Evolutionary conservation across 1,139 yeast genomes (phyloP), one percentile per base, ranked within the genome.

Genomic region (Kluyveromyces marxianus): DNA sequence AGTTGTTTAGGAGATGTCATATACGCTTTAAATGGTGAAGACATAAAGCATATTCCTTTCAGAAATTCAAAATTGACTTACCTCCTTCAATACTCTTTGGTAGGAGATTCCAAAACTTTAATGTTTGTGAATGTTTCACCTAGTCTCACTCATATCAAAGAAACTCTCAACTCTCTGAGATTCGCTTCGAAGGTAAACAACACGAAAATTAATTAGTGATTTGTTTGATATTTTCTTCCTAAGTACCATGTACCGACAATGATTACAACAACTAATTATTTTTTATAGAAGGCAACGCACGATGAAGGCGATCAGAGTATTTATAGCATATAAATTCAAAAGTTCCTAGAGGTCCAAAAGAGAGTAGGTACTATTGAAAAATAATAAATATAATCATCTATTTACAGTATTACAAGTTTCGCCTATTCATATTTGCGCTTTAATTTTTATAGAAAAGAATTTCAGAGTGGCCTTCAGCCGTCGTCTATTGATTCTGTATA

Each of bases 121-220:
- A 89, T 92, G 97, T 84, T 92, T 71, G 97, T 89, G 10, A 90
- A 89, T 57, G 74, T 90, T 4, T 85, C 96, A 2, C 90, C 96
- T 3, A 66, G 76, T 42, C 65, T 63, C 25, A 68, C 68, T 28
- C 86, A 86, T 61, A 72, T 81, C 44, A 77, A 73, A 53, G 98
- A 92, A 60, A 83, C 96, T 0, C 58, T 90, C 27, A 87, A 87
- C 58, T 87, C 96, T 0, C 69, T 92, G 48, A 70, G 97, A 45
- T 92, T 92, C 71, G 98, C 97, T 0, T 77, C 89, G 4, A 87
- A 88, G 53, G 92, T 84, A 2, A 82, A 82, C 55, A 68, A 69
- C 38, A 81, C 86, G 0, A 74, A 72, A 46, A 56, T 70, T 4
- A 27, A 32, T 31, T 24, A 39, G 25, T 14, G 21, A 14, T 14